These are phyloP conservation scores for Nectriaceae sp. DNA, from an alignment of 2,329 filamentous ascomycete genomes.

Conservation along the genomic window DNA sequence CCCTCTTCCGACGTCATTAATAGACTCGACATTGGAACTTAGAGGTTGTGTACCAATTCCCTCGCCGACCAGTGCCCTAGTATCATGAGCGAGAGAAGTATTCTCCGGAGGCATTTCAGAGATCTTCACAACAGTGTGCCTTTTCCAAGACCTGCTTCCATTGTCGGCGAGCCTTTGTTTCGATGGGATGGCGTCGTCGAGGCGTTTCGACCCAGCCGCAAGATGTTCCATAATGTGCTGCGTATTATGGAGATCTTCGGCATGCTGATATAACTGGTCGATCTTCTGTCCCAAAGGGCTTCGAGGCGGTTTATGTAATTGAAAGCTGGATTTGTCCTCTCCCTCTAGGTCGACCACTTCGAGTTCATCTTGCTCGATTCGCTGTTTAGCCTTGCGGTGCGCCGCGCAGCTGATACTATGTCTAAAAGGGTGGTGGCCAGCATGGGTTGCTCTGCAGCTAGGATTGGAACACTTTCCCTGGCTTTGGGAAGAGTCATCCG, in stretches of 20 bases:
- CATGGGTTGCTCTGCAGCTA: constrained; percentile 28
- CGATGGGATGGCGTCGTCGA: too few relatives aligned
- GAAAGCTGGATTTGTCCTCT: neutral
- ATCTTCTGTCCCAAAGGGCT: constrained; percentile 27
- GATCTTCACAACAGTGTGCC: neutral
- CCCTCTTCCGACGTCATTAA: constrained; percentile 4
- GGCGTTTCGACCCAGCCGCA: constrained; percentile 16
- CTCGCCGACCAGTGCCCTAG: constrained; percentile 7
- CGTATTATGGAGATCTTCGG: constrained; percentile 34
- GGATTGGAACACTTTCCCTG: constrained; percentile 30
- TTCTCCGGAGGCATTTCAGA: constrained; percentile 4
- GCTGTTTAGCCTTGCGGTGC: constrained; percentile 9
- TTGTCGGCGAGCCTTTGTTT: too few relatives aligned
- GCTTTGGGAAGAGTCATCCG: constrained; percentile 7
- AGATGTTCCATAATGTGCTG: constrained; percentile 39
- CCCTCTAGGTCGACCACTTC: constrained; percentile 10
- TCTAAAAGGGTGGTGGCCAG: constrained; percentile 29
- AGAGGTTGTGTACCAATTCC: constrained; percentile 13
- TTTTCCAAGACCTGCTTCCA: constrained; percentile 3
- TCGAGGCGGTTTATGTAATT: constrained; percentile 5
- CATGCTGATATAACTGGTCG: constrained; percentile 34
- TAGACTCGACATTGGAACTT: constrained; percentile 11
- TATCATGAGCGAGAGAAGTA: constrained; percentile 17
- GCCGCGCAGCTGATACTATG: constrained; percentile 36
- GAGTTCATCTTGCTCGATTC: constrained; percentile 1